Evolutionary conservation across 2,329 filamentous ascomycete species (phyloP), one percentile per base, ranked within the genome.

Genomic region (Cryphonectria parasitica): DNA sequence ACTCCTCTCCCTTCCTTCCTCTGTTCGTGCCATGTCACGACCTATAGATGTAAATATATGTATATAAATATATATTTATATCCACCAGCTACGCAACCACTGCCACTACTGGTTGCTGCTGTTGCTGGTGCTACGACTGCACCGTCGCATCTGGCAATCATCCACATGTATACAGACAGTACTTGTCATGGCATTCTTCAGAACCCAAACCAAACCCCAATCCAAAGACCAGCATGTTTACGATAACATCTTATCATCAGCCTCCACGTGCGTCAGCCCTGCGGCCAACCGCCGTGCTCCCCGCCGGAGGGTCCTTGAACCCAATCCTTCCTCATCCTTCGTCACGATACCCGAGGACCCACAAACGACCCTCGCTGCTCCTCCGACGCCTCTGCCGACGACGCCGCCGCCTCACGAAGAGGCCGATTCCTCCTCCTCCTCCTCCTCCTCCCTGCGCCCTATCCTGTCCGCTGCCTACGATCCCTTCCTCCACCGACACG

Each of bases 381-480:
- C 61, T 73, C 75, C 75, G 60, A 63, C 67, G 73, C 74, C 63
- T 66, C 72, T 65, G 64, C 75, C 62, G 69, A 67, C 69, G 56
- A 74, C 73, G 73, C 74, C 54, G 74, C 74, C 64, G 74, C 74
- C 64, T 74, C 76, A 63, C 68, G 74, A 73, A 76, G 60, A 70
- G 41, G 54, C 74, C 70, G 75, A 77, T 73, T 77, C 78, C 58
- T 73, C 75, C 75, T 49, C 19, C 45, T 49, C 45, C 45, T 82
- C 5, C 41, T 43, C 41, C 41, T 49, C 19, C 45, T 49, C 45
- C 45, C 45, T 85, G 72, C 83, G 85, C 74, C 89, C 86, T 25
- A 79, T 87, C 73, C 78, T 82, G 66, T 87, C 85, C 71, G 85
- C 88, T 72, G 79, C 86, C 76, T 84, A 88, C 82, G 86, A 88